phyloP scores from a whole-genome alignment of 495 filamentous ascomycete genomes.

The Hypoxylon fuscum region DNA sequence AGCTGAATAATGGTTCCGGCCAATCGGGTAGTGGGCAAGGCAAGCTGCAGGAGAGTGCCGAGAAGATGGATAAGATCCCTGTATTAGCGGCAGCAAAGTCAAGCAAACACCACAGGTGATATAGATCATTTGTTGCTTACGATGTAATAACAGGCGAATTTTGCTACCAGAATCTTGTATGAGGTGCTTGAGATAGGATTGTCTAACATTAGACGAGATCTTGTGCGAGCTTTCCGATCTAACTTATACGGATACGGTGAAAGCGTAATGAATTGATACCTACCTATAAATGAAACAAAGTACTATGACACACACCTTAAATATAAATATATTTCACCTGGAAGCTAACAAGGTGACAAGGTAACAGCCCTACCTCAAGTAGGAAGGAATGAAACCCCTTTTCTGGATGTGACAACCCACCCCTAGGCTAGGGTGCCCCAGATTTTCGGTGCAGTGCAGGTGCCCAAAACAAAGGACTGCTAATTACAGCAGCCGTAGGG shows the following conservation, averaged over 20 bases:
- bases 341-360: no score
- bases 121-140: conserved; percentile 8
- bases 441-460: conserved; percentile 5
- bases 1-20: no score
- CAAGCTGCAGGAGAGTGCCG: conserved; percentile 2
- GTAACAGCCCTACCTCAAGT: no score
- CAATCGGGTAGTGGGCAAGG: no score
- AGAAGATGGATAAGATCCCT: conserved; percentile 3
- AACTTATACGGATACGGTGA: no score
- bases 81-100: background rate
- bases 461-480: conserved; percentile 5
- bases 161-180: background rate
- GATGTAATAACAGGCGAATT: no score
- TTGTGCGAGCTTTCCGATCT: background rate
- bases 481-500: conserved; percentile 5
- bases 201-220: conserved; percentile 15
- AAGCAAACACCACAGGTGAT: conserved; percentile 11
- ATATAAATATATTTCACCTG: no score
- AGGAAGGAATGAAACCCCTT: background rate
- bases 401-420: background rate
- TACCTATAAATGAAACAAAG: no score
- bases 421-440: no score
- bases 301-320: no score
- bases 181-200: background rate
- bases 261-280: no score